Percentiles rank a stretch among this genome's conserved stretches.
phyloP scores from a whole-genome alignment of 2,329 filamentous ascomycete genomes.

The Hymenoscyphus linearis region DNA sequence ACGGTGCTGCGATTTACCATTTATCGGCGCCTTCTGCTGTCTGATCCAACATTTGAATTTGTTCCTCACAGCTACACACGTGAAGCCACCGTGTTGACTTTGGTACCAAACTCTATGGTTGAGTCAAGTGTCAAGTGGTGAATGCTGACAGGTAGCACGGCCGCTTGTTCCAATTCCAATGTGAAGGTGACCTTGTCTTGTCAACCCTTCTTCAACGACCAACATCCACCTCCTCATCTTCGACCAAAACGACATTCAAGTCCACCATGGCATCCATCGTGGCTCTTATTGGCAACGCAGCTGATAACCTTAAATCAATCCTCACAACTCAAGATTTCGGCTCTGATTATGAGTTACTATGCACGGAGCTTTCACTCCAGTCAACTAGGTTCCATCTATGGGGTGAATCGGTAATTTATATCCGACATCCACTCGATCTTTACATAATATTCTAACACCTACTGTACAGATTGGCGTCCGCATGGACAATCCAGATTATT shows the following conservation, averaged over 20 bases:
- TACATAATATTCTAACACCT: not conserved
- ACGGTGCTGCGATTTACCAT: not conserved
- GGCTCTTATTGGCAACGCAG: conserved; percentile 12
- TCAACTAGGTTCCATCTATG: conserved; percentile 21
- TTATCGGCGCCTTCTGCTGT: not conserved
- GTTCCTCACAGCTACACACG: not conserved
- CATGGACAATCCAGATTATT: conserved; percentile 9
- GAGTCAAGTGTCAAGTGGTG: not conserved
- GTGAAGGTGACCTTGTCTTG: not conserved
- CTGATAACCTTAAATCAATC: conserved; percentile 16
- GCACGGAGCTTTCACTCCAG: conserved; percentile 22
- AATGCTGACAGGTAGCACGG: not conserved
- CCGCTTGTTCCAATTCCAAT: not conserved
- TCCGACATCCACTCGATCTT: not conserved
- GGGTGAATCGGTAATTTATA: conserved; percentile 20
- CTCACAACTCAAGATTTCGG: conserved; percentile 21
- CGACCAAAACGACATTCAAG: not conserved
- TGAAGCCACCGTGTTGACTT: not conserved
- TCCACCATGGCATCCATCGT: conserved; percentile 13
- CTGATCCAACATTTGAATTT: not conserved
- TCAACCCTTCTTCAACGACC: not conserved
- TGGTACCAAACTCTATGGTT: not conserved
- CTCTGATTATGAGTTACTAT: conserved; percentile 21
- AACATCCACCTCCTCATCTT: not conserved
- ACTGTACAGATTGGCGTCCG: conserved; percentile 19